These are phyloP conservation scores for Colletotrichum agaves DNA, from an alignment of 2,329 filamentous ascomycete species.

Conservation along the genomic window DNA sequence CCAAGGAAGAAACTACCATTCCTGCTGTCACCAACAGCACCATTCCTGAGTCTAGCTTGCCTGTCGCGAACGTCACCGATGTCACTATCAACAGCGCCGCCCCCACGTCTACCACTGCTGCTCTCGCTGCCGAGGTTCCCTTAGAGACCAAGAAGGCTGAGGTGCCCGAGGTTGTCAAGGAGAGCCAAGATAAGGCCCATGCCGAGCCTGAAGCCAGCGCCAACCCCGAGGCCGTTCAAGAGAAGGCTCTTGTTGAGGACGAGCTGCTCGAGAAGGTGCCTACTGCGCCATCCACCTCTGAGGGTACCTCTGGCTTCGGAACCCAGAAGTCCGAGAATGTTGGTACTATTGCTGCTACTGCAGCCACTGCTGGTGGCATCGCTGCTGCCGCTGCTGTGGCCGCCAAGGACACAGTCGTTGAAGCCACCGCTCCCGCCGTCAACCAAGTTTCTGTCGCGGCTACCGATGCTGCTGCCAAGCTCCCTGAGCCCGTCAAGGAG, in stretches of 20 bases:
- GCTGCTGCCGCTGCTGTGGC: slow-evolving; percentile 49
- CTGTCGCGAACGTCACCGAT: slow-evolving; percentile 61
- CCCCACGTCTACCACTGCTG: slow-evolving; percentile 72
- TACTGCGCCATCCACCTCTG: slow-evolving; percentile 66
- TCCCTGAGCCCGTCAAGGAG: slow-evolving; percentile 66
- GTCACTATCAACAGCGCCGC: slow-evolving; percentile 63
- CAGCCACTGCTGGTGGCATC: slow-evolving; percentile 50
- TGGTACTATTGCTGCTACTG: slow-evolving; percentile 50
- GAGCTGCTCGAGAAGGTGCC: slow-evolving; percentile 76
- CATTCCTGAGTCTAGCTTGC: slow-evolving; percentile 86
- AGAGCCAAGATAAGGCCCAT: slow-evolving; percentile 76
- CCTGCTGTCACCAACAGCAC: slow-evolving; percentile 69
- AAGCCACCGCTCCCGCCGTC: slow-evolving; percentile 52
- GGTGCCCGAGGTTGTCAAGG: slow-evolving; percentile 73
- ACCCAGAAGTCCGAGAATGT: slow-evolving; percentile 64
- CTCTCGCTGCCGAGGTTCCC: slow-evolving; percentile 74
- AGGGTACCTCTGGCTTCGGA: slow-evolving; percentile 63
- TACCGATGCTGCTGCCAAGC: slow-evolving; percentile 54
- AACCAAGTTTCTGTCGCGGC: slow-evolving; percentile 49
- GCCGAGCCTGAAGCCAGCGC: slow-evolving; percentile 75
- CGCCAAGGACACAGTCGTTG: slow-evolving; percentile 42
- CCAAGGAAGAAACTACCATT: slow-evolving; percentile 51
- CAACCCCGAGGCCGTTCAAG: slow-evolving; percentile 71
- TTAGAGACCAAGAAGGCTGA: slow-evolving; percentile 64
- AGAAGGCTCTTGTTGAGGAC: slow-evolving; percentile 77